A percentile compares a stretch with the other conserved stretches of the same genome.
Conservation (phyloP, 2,329 filamentous ascomycete genomes). For the Colletotrichum caudatum region DNA sequence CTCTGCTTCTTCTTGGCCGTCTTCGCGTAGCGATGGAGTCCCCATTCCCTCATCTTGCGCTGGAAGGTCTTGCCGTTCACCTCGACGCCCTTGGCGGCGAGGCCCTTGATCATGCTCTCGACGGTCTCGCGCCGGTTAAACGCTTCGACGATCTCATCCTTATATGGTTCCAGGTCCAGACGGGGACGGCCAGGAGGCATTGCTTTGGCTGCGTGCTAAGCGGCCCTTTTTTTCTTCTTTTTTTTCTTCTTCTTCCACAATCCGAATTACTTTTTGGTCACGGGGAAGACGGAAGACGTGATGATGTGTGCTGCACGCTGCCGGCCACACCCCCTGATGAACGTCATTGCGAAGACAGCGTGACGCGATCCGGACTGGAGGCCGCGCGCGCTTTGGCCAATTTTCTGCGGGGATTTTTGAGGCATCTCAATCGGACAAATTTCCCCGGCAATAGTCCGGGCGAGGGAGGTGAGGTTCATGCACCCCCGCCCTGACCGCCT, state of each 20-base stretch:
- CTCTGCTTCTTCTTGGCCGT: slow-evolving; percentile 11
- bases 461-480: background rate
- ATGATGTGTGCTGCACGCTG: background rate
- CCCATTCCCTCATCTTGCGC: slow-evolving; percentile 29
- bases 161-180: slow-evolving; percentile 33
- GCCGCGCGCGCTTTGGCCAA: background rate
- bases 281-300: background rate
- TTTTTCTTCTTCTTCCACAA: background rate
- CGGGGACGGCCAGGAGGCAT: slow-evolving; percentile 33
- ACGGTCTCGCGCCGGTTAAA: slow-evolving; percentile 32
- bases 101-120: slow-evolving; percentile 32
- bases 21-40: slow-evolving; percentile 20
- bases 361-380: slow-evolving; percentile 1
- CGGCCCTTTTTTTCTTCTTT: background rate
- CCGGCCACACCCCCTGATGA: background rate
- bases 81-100: slow-evolving; percentile 22
- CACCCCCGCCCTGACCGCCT: background rate
- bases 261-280: background rate
- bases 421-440: slow-evolving; percentile 6
- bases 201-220: background rate
- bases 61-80: slow-evolving; percentile 33
- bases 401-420: background rate
- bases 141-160: slow-evolving; percentile 28
- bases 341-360: slow-evolving; percentile 5
- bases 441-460: background rate